These are phyloP conservation scores for Hanseniaspora guilliermondii DNA, from an alignment of 805 yeast species.

Conservation along the genomic window DNA sequence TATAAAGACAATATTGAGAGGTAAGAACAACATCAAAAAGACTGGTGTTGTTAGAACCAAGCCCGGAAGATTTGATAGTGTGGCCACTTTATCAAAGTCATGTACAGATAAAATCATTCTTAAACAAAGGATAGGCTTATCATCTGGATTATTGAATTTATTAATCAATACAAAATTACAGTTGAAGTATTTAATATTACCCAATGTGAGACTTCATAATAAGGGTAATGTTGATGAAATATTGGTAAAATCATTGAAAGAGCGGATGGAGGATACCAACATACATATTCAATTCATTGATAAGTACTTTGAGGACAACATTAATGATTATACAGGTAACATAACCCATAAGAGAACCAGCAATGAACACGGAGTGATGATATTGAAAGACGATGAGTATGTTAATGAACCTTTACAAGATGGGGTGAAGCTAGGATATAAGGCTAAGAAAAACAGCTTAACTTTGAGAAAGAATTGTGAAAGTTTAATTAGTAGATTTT, in stretches of 20 bases:
- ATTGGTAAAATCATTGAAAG: background rate
- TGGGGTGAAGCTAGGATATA: slow-evolving; percentile 52
- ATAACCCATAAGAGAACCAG: background rate
- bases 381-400: background rate
- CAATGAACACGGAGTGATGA: background rate
- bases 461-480: slow-evolving; percentile 33
- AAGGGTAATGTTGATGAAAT: background rate
- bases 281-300: background rate
- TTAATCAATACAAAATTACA: slow-evolving; percentile 22
- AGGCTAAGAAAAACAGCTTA: slow-evolving; percentile 31
- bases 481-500: slow-evolving; percentile 20
- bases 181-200: slow-evolving; percentile 41
- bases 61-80: slow-evolving; percentile 81
- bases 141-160: slow-evolving; percentile 36
- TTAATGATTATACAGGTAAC: background rate
- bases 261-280: background rate
- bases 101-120: slow-evolving; percentile 76
- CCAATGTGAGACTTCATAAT: slow-evolving; percentile 17
- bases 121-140: slow-evolving; percentile 45
- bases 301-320: background rate
- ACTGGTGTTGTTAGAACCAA: slow-evolving; percentile 73
- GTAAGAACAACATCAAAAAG: slow-evolving; percentile 45
- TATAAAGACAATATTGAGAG: slow-evolving; percentile 35
- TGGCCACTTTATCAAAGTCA: slow-evolving; percentile 60
- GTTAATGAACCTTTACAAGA: slow-evolving; percentile 33